These are phyloP conservation scores for Cubamyces lactineus DNA, from an alignment of 768 basidiomycete genomes.

Conservation along the genomic window DNA sequence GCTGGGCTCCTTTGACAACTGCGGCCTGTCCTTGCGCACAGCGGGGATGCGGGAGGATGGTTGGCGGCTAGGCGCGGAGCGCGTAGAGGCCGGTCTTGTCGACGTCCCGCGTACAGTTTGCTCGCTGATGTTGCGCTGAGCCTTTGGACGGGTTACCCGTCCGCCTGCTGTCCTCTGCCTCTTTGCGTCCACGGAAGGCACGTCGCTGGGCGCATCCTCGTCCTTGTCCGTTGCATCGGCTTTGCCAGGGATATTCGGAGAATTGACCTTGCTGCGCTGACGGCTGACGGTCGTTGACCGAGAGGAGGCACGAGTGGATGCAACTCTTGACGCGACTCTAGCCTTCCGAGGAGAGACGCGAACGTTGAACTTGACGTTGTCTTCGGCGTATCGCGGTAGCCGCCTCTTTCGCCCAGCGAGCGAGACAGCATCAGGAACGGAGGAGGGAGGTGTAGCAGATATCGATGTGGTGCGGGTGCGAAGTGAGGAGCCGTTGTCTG, in stretches of 20 bases:
- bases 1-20: slow-evolving; percentile 10
- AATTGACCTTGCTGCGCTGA: slow-evolving; percentile 2
- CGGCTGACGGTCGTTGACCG: slow-evolving; percentile 2
- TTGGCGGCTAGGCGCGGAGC: slow-evolving; percentile 2
- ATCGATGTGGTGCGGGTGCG: slow-evolving; percentile 34
- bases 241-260: background rate
- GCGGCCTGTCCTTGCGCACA: slow-evolving; percentile 5
- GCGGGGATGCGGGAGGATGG: slow-evolving; percentile 15
- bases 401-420: slow-evolving; percentile 34
- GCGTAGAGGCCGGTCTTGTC: background rate
- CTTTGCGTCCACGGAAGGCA: slow-evolving; percentile 18
- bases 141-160: slow-evolving; percentile 10
- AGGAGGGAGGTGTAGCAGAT: slow-evolving; percentile 24
- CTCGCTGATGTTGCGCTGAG: slow-evolving; percentile 11
- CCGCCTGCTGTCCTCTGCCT: slow-evolving; percentile 18
- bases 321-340: background rate
- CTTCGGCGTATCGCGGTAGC: slow-evolving; percentile 23
- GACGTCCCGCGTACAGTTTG: slow-evolving; percentile 17
- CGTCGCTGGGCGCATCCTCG: slow-evolving; percentile 3
- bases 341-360: slow-evolving; percentile 16
- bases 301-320: slow-evolving; percentile 8
- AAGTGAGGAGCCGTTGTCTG: slow-evolving; percentile 35
- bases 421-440: slow-evolving; percentile 25
- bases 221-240: slow-evolving; percentile 1
- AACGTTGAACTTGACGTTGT: slow-evolving; percentile 17